phyloP scores from a whole-genome alignment of 2,329 filamentous ascomycete species.

The Aspergillus ustus region DNA sequence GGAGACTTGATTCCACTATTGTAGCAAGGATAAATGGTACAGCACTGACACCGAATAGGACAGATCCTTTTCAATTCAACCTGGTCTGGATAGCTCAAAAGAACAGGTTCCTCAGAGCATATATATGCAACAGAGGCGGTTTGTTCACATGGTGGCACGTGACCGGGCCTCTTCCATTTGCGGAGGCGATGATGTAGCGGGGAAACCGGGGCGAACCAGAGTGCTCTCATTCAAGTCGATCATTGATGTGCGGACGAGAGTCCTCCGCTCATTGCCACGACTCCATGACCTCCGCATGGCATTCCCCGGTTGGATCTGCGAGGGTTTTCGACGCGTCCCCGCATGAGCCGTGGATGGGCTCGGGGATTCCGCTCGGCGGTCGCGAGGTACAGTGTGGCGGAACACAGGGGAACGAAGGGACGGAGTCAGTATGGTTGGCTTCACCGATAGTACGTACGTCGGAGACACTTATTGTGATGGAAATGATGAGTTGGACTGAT shows the following conservation, averaged over 20 bases:
- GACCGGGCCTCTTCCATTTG: constrained; percentile 1
- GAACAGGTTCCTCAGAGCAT: not conserved
- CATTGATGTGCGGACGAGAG: constrained; percentile 17
- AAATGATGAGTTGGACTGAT: not conserved
- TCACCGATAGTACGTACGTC: not conserved
- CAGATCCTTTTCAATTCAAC: not conserved
- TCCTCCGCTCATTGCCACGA: constrained; percentile 15
- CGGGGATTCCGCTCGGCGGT: not conserved
- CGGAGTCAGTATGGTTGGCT: not conserved
- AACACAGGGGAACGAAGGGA: not conserved
- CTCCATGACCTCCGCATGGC: not conserved
- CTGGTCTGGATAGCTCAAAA: not conserved
- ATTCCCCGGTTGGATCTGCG: constrained; percentile 1
- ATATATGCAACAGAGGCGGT: not conserved
- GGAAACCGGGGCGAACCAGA: not conserved
- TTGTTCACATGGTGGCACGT: not conserved
- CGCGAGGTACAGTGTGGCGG: not conserved
- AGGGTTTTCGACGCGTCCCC: not conserved
- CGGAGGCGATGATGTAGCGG: constrained; percentile 4
- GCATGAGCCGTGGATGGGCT: not conserved
- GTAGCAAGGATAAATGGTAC: not conserved
- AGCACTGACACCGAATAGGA: not conserved
- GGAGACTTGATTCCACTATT: not conserved
- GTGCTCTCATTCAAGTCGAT: not conserved
- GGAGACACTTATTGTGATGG: not conserved